Base-by-base conservation (phyloP, 2,329 filamentous ascomycete species). In the Clathrospora elynae region DNA sequence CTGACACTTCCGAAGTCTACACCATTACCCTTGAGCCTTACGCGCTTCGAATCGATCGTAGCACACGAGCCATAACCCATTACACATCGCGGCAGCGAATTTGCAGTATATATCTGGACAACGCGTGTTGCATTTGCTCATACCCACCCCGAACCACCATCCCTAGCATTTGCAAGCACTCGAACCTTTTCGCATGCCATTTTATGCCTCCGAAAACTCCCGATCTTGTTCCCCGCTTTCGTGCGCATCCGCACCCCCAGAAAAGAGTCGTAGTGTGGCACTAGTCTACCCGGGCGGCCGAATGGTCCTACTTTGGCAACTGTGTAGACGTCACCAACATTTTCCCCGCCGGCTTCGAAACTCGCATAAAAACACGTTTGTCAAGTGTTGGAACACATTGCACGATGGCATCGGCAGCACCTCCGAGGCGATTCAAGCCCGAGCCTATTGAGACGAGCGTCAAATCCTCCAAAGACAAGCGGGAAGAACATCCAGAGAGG, bases 401-500 rank as follows among this genome's bases (percentile, higher is more conserved):
- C 30, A 55, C 37, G 25, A 70, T 70, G 67, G 60, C 65, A 19
- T 59, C 62, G 17, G 53, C 53, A 42, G 46, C 55, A 35, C 59
- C 68, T 30, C 61, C 62, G 24, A 60, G 64, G 49, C 63, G 66
- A 5, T 72, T 72, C 57, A 66, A 65, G 26, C 85, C 86, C 22
- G 78, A 87, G 40, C 85, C 86, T 11, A 81, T 90, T 52, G 87
- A 90, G 68, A 89, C 86, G 6, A 85, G 80, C 1, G 40, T 38
- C 24, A 58, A 52, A 23, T 79, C 79, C 24, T 80, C 78, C 22
- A n/a, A n/a, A n/a, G n/a, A n/a, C n/a, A n/a, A n/a, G n/a, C n/a
- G n/a, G n/a, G n/a, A n/a, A n/a, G n/a, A n/a, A n/a, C n/a, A n/a
- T n/a, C n/a, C n/a, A n/a, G n/a, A n/a, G n/a, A n/a, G n/a, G n/a